Evolutionary conservation across 2,329 filamentous ascomycete genomes (phyloP).

Genomic region (Exophiala phaeomuriformis): DNA sequence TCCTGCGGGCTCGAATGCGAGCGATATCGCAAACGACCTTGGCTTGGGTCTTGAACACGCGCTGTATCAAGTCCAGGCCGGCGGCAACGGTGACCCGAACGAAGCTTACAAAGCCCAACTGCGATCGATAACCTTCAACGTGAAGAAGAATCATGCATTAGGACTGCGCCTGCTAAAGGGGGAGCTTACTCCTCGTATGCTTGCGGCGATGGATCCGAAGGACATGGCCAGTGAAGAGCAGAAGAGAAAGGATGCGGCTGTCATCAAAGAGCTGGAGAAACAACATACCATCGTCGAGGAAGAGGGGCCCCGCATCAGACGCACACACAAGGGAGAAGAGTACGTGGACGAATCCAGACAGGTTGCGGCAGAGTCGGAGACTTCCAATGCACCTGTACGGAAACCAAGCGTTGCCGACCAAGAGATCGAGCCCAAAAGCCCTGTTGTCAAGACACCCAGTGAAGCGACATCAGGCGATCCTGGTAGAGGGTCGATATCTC

Average conservation of each 20-base stretch:
- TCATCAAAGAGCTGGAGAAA: conserved; percentile 50
- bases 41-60: conserved; percentile 74
- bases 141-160: conserved; percentile 79
- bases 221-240: conserved; percentile 89
- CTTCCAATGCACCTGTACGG: conserved; percentile 41
- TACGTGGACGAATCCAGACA: conserved; percentile 67
- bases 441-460: conserved; percentile 20
- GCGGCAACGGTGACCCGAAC: conserved; percentile 46
- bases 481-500: conserved; percentile 14
- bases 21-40: conserved; percentile 60
- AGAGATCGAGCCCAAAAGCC: conserved; percentile 34
- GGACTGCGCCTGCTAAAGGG: conserved; percentile 67
- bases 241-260: conserved; percentile 55
- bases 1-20: conserved; percentile 56
- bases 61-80: conserved; percentile 48
- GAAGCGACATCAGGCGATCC: not conserved
- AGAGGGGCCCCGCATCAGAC: conserved; percentile 68
- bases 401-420: conserved; percentile 24
- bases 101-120: conserved; percentile 57
- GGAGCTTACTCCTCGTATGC: conserved; percentile 61
- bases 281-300: conserved; percentile 67
- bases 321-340: conserved; percentile 94
- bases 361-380: conserved; percentile 42
- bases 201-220: conserved; percentile 82
- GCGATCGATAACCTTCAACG: conserved; percentile 71